Evolutionary conservation across 345 rosid genomes (phyloP).

Genomic region (Gossypium mustelinum): DNA sequence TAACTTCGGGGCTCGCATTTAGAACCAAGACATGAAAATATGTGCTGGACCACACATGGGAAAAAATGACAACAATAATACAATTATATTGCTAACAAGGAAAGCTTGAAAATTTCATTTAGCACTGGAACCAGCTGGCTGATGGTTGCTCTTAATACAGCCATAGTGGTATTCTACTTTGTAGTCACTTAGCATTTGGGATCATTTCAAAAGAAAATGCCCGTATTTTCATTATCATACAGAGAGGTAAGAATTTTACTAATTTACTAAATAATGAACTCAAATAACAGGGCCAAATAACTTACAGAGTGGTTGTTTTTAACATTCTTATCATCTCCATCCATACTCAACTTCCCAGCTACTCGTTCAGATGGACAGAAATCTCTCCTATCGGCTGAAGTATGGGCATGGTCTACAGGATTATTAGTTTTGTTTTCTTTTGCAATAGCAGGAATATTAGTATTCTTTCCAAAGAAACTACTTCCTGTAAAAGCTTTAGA

Average conservation of each 20-base stretch:
- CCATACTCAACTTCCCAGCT: constrained; percentile 35
- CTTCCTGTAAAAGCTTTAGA: constrained; percentile 76
- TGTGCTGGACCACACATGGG: too few relatives aligned
- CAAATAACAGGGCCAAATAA: constrained; percentile 1
- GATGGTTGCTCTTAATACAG: background rate
- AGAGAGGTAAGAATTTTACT: background rate
- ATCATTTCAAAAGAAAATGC: constrained; percentile 7
- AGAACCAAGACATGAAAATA: too few relatives aligned
- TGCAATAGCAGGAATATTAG: constrained; percentile 35
- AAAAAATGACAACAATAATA: background rate
- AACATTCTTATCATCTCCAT: constrained; percentile 53
- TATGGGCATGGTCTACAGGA: constrained; percentile 46
- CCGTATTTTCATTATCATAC: background rate
- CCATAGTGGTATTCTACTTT: background rate
- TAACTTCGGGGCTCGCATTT: too few relatives aligned
- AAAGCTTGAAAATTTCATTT: background rate
- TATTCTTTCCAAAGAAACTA: constrained; percentile 76
- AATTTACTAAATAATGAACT: constrained; percentile 10
- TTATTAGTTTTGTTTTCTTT: constrained; percentile 55
- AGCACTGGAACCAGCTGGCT: background rate
- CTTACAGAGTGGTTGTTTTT: constrained; percentile 56
- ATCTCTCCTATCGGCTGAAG: constrained; percentile 51
- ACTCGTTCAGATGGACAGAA: constrained; percentile 41
- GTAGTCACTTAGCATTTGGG: background rate
- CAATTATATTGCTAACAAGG: constrained; percentile 1